Base-by-base conservation (phyloP, 305 asterid genomes). In the Striga hermonthica region DNA sequence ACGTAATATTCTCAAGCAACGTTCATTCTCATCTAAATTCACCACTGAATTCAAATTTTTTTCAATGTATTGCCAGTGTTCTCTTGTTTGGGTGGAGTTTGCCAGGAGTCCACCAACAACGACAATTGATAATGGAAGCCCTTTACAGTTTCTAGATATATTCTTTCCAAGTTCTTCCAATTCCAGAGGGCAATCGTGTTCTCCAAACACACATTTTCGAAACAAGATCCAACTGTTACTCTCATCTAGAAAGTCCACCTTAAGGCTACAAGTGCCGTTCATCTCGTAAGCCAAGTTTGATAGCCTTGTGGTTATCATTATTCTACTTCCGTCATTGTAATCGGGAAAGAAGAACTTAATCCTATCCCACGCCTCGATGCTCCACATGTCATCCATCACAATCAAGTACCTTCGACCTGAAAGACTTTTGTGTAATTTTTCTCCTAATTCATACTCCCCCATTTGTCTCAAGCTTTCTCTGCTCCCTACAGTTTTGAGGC, bases 381-480 rank as follows among this genome's bases (percentile, higher is more conserved):
- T 50, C 75, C 75, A 71, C 40, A 49, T 37, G 13, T 65, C 62
- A 49, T 71, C 75, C 71, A 71, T 37, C 1, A 71, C 66, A 39
- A 71, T 58, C n/a, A 67, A 28, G 47, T 67, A 67, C 22, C 65
- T 58, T 0, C 65, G 9, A 35, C 65, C 65, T 2, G 5, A 57
- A 6, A 71, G n/a, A 64, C 57, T 57, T 49, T 71, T 57, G 65
- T 71, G 47, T 6, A 71, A 53, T 22, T 8, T 65, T 14, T 49
- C 28, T 14, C 56, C 56, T 49, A 49, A 49, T 13, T 57, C 56
- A 47, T 57, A 38, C 12, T 47, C 53, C n/a, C 53, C 12, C 53
- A 11, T 47, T 47, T 47, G 53, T 4, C 16, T 47, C 53, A 47
- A 47, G 14, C 5, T 0, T 12, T 49, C 31, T 6, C 9, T 49